These are phyloP conservation scores for Trypanosoma brucei DNA, from an alignment of 208 protist species.

Conservation along the genomic window DNA sequence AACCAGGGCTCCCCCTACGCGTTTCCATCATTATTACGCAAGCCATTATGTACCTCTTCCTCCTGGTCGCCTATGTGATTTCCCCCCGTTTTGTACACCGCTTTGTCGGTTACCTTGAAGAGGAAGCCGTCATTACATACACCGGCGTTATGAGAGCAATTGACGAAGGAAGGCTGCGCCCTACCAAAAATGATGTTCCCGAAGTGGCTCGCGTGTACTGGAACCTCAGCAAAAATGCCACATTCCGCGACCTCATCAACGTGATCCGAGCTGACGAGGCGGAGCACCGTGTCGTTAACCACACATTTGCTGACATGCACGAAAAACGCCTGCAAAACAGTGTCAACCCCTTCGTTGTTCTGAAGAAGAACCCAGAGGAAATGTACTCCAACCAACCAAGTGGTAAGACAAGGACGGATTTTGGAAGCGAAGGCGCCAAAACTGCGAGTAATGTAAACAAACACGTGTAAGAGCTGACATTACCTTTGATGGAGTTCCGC, in stretches of 20 bases:
- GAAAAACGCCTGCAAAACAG: conserved; percentile 6
- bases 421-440: neutral
- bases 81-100: conserved; percentile 42
- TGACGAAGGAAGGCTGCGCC: conserved; percentile 25
- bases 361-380: conserved; percentile 2
- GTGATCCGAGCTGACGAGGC: conserved; percentile 80
- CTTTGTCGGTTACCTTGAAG: conserved; percentile 55
- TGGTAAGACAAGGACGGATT: neutral
- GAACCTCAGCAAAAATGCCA: conserved; percentile 45
- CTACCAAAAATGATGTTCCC: conserved; percentile 38
- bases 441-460: neutral
- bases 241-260: conserved; percentile 60
- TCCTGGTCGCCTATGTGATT: conserved; percentile 46
- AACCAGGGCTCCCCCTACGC: conserved; percentile 42
- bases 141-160: conserved; percentile 24
- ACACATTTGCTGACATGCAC: conserved; percentile 55
- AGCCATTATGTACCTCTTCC: conserved; percentile 54
- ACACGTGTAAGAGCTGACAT: no score
- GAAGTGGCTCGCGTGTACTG: conserved; percentile 82
- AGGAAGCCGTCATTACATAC: conserved; percentile 32
- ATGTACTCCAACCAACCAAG: neutral
- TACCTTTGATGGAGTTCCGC: no score
- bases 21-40: conserved; percentile 43
- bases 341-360: conserved; percentile 11
- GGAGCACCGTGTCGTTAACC: conserved; percentile 83